Evolutionary conservation across 768 basidiomycete genomes (phyloP).

Genomic region (Pulveroboletus sp.): DNA sequence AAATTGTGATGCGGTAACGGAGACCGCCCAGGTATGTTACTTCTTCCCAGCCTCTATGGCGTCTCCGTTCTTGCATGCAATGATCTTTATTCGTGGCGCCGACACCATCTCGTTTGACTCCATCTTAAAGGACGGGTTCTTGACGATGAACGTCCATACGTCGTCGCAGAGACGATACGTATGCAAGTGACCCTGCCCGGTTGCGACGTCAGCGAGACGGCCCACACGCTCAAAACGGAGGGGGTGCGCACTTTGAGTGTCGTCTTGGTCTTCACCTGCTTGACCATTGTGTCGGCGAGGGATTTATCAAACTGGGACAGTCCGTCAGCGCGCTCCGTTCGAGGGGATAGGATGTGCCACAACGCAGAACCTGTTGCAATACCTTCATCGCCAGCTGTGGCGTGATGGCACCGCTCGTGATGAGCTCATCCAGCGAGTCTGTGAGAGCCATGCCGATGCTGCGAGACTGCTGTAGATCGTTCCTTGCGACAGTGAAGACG

Average conservation of each 20-base stretch:
- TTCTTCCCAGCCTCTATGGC: slow-evolving; percentile 82
- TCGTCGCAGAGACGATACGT: slow-evolving; percentile 94
- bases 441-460: slow-evolving; percentile 98
- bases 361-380: slow-evolving; percentile 80
- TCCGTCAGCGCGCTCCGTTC: slow-evolving; percentile 13
- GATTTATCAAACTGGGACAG: slow-evolving; percentile 89
- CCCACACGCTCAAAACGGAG: background rate
- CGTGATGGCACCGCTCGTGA: slow-evolving; percentile 93
- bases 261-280: slow-evolving; percentile 93
- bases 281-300: slow-evolving; percentile 86
- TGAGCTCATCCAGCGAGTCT: slow-evolving; percentile 97
- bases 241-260: slow-evolving; percentile 70
- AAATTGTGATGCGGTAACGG: background rate
- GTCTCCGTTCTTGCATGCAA: slow-evolving; percentile 96
- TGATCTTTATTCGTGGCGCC: slow-evolving; percentile 87
- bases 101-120: slow-evolving; percentile 78
- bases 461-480: slow-evolving; percentile 4
- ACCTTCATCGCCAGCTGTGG: slow-evolving; percentile 99
- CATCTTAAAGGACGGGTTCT: slow-evolving; percentile 93
- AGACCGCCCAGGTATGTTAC: slow-evolving; percentile 30
- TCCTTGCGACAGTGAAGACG: background rate
- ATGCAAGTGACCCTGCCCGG: slow-evolving; percentile 72
- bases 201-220: slow-evolving; percentile 1
- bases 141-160: slow-evolving; percentile 98
- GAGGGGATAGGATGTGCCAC: slow-evolving; percentile 10